Conservation (phyloP, 495 filamentous ascomycete species). For the Penicillium silybi region DNA sequence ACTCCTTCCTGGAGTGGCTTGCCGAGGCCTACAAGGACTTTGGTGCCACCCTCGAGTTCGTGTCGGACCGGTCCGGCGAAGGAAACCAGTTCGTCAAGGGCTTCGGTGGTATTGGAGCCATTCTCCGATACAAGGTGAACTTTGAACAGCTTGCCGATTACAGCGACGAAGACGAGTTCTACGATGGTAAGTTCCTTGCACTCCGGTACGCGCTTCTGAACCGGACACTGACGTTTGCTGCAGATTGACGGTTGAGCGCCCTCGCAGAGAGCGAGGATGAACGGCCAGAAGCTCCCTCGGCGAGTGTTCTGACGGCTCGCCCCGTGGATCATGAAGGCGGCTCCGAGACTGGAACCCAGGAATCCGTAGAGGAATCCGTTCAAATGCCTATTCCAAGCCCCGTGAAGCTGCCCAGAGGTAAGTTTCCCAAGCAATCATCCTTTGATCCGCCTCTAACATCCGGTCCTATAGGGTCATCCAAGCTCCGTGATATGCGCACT, state of each 20-base stretch:
- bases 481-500: conserved; percentile 37
- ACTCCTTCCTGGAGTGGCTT: conserved; percentile 96
- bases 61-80: conserved; percentile 92
- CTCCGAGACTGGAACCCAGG: conserved; percentile 34
- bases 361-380: conserved; percentile 29
- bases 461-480: conserved; percentile 41
- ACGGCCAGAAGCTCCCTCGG: conserved; percentile 65
- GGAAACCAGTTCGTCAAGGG: conserved; percentile 99
- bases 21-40: conserved; percentile 97
- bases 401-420: conserved; percentile 40
- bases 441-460: neutral
- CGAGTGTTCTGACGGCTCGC: conserved; percentile 58
- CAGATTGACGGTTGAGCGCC: conserved; percentile 90
- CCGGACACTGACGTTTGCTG: conserved; percentile 18
- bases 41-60: conserved; percentile 93
- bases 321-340: conserved; percentile 40
- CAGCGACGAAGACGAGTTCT: conserved; percentile 97
- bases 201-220: neutral
- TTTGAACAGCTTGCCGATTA: conserved; percentile 97
- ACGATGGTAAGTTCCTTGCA: conserved; percentile 65
- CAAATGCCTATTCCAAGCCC: conserved; percentile 30
- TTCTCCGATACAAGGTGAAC: conserved; percentile 99
- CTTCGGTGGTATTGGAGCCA: conserved; percentile 95
- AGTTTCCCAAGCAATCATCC: neutral
- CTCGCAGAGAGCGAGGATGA: conserved; percentile 87